phyloP scores from a whole-genome alignment of 768 basidiomycete species.

The Russula sp. region DNA sequence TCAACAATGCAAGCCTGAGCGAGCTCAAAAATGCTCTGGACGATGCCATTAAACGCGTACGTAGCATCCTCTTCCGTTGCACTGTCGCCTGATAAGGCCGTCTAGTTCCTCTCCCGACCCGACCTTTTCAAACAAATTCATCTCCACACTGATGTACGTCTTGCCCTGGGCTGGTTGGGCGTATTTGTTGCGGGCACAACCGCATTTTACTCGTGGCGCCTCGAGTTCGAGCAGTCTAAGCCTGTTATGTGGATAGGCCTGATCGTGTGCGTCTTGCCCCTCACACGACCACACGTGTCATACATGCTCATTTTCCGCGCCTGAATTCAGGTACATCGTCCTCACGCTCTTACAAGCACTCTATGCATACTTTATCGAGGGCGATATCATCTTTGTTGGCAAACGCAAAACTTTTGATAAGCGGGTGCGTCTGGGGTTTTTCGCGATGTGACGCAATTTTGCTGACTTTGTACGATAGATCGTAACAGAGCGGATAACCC shows the following conservation, averaged over 20 bases:
- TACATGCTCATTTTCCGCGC: constrained; percentile 1
- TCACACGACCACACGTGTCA: constrained; percentile 10
- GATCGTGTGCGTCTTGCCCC: constrained; percentile 50
- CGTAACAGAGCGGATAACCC: constrained; percentile 82
- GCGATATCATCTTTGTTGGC: constrained; percentile 79
- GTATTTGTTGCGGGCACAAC: constrained; percentile 78
- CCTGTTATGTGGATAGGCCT: constrained; percentile 73
- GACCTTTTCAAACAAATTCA: constrained; percentile 83
- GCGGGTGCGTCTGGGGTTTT: constrained; percentile 46
- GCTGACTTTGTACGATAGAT: constrained; percentile 45
- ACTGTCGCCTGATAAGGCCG: not conserved
- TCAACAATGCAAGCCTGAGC: constrained; percentile 45
- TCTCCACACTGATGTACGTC: constrained; percentile 81
- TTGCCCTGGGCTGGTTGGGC: constrained; percentile 81
- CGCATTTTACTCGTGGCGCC: constrained; percentile 78
- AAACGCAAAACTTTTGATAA: constrained; percentile 88
- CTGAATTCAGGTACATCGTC: constrained; percentile 55
- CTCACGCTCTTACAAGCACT: constrained; percentile 68
- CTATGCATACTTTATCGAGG: constrained; percentile 84
- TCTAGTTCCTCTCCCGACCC: constrained; percentile 74
- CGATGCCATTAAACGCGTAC: constrained; percentile 84
- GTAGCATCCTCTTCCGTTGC: not conserved
- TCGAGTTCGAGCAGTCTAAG: constrained; percentile 88
- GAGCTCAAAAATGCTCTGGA: constrained; percentile 60
- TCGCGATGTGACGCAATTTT: not conserved